Evolutionary conservation across 768 basidiomycete genomes (phyloP), one percentile per base, ranked within the genome.

Genomic region (Amanita jacksonii): DNA sequence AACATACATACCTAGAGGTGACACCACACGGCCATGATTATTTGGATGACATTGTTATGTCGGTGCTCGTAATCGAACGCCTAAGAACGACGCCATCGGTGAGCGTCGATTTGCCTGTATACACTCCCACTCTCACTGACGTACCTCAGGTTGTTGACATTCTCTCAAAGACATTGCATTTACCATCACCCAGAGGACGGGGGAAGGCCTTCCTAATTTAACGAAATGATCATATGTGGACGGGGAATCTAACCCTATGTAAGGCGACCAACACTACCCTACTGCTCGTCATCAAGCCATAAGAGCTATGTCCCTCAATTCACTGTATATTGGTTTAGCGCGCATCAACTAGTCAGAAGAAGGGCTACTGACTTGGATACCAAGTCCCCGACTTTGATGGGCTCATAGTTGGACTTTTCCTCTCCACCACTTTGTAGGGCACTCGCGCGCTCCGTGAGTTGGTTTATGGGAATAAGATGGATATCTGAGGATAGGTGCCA

Each of bases 401-500:
- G 73, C 49, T 73, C 72, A 57, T 85, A 90, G 5, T 58, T 43
- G 2, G 56, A 51, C 46, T 65, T 66, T 20, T 72, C 69, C 38
- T 67, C 59, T 20, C 68, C 68, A 19, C 68, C 62, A 8, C 68
- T 62, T 38, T 68, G 63, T 28, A 78, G 50, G 6, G 57, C 58
- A 10, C 65, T 63, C 2, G 79, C 77, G 24, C 70, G 72, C 5
- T 65, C 62, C 8, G 59, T 52, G 16, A 93, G 65, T 0, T 59
- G 51, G 6, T 76, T 72, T 2, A 90, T 73, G 2, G 86, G 79
- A 6, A 61, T 65, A n/a, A 92, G 71, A 41, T 86, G 79, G 46
- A 76, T 78, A 58, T 92, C 87, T 1, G 91, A 90, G 0, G 80
- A 87, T 9, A 96, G 72, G 56, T 92, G 90, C 85, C 86, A 94